phyloP scores from a whole-genome alignment of 2,329 filamentous ascomycete genomes.

The Chaetomium sp. region DNA sequence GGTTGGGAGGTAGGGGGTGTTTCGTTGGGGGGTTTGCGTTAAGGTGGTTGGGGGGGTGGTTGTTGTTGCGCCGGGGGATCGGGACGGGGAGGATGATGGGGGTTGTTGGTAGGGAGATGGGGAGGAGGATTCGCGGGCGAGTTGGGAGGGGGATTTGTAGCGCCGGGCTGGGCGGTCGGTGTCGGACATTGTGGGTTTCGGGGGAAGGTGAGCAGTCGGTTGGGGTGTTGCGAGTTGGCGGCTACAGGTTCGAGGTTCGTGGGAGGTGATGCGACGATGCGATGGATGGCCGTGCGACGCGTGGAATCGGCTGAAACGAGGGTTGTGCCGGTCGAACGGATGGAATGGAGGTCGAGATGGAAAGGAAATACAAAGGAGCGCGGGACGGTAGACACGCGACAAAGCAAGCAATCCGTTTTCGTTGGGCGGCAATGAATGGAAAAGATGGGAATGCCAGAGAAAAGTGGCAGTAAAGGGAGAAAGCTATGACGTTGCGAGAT shows the following conservation, averaged over 20 bases:
- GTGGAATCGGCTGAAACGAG: no score
- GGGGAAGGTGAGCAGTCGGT: no score
- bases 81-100: neutral
- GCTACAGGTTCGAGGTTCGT: no score
- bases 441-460: neutral
- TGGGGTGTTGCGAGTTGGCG: no score
- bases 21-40: slow-evolving; percentile 23
- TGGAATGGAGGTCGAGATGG: no score
- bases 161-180: slow-evolving; percentile 3
- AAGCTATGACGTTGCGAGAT: slow-evolving; percentile 6
- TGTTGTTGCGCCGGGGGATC: slow-evolving; percentile 4
- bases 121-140: slow-evolving; percentile 1
- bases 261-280: no score
- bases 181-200: neutral
- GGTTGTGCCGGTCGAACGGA: no score
- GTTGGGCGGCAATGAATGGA: neutral
- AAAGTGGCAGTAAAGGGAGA: neutral
- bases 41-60: slow-evolving; percentile 5
- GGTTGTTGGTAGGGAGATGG: neutral
- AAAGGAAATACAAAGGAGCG: no score
- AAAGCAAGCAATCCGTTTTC: no score
- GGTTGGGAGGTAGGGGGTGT: slow-evolving; percentile 61
- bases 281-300: no score
- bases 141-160: slow-evolving; percentile 10
- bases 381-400: no score